Conservation (phyloP, 139 green algal genomes). For the Closterium sp. region DNA sequence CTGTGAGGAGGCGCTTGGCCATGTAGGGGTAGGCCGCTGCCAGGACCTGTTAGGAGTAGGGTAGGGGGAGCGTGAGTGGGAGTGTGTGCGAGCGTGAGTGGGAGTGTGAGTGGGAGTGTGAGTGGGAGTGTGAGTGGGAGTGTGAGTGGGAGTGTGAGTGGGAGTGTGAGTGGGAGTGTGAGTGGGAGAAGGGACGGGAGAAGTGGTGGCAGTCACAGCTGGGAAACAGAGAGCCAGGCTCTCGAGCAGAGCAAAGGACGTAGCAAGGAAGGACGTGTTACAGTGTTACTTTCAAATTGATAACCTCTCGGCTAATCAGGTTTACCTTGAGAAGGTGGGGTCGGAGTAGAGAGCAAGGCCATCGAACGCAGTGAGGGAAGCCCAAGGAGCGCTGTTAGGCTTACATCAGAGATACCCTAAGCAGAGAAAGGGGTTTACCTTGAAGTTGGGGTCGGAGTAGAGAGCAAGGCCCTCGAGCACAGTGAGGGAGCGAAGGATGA, state of each 20-base stretch:
- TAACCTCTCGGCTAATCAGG: no score
- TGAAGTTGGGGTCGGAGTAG: constrained; percentile 55
- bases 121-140: no score
- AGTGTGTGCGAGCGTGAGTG: no score
- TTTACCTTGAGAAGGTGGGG: neutral
- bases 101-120: no score
- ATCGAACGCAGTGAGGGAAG: neutral
- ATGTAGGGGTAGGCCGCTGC: constrained; percentile 95
- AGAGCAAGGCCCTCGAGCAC: constrained; percentile 82
- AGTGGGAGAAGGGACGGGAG: no score
- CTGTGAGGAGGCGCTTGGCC: constrained; percentile 86
- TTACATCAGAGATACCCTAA: neutral
- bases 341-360: no score
- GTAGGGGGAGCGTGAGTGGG: neutral
- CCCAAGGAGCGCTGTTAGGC: neutral
- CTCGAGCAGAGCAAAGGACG: neutral
- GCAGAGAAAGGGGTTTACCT: constrained; percentile 55
- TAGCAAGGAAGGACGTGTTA: neutral
- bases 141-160: no score
- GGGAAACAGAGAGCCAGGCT: neutral
- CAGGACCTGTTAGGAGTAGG: constrained; percentile 55
- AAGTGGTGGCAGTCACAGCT: neutral
- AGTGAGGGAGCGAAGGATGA: constrained; percentile 91
- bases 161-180: neutral
- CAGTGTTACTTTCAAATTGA: no score